Base-by-base conservation (phyloP, 768 basidiomycete genomes). In the Lentinus tigrinus region DNA sequence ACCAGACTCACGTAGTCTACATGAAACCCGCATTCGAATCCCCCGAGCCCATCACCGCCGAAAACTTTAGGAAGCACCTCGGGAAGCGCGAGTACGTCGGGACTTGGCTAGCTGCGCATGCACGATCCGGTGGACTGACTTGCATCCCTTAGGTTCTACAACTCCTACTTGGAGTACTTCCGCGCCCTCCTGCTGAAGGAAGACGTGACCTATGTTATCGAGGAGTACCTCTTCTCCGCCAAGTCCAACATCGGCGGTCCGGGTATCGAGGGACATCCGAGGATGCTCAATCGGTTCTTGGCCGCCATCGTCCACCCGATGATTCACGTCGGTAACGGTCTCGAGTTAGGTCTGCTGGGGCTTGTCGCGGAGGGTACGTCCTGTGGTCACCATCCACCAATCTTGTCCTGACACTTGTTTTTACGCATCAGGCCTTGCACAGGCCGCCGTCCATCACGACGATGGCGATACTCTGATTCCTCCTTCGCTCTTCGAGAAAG, bases 321-420 rank as follows among this genome's bases (percentile, higher is more conserved):
- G 39, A 88, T 90, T 44, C 85, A 89, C 62, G 62, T 73, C 3
- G 87, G 85, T 14, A 81, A 82, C 68, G 87, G 86, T 3, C 69
- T 79, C 3, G 88, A 89, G 67, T 88, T 88, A 58, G 74, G 77
- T 14, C 56, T 85, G 21, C 78, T 81, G 7, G 88, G 86, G 0
- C 68, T 87, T 47, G 69, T 82, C 2, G 82, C 81, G 1, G 87
- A 90, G 74, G 88, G 88, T 87, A 52, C 1, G 58, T 27, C 4
- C 4, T 24, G 3, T 13, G 7, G 14, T 24, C 47, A 17, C 26
- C 17, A 42, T 26, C 26, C 23, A 37, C 23, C 46, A 16, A 31
- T 21, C 0, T 4, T 17, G 11, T 1, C 52, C 37, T 43, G 16
- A 9, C n/a, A 9, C 24, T 17, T 26, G 37, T 24, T 19, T 46